Percentiles rank a stretch among this genome's conserved stretches.
phyloP scores from a whole-genome alignment of 2,329 filamentous ascomycete genomes.

The Parastagonospora avenae region DNA sequence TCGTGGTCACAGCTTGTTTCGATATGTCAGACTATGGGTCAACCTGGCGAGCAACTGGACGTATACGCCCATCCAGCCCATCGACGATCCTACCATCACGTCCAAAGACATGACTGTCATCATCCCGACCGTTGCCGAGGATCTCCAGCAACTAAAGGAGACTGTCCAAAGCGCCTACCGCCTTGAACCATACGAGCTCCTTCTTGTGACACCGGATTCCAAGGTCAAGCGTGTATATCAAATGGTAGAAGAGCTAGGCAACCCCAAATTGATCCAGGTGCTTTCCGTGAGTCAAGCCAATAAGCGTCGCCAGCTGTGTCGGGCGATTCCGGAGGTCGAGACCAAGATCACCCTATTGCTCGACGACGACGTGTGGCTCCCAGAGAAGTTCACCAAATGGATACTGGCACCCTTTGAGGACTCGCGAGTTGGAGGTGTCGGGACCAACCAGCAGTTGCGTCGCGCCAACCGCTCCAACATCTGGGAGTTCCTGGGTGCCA shows the following conservation, averaged over 20 bases:
- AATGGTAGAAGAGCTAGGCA: slow-evolving; percentile 55
- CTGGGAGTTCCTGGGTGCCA: slow-evolving; percentile 89
- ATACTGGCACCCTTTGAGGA: slow-evolving; percentile 92
- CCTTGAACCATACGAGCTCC: slow-evolving; percentile 72
- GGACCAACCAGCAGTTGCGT: slow-evolving; percentile 85
- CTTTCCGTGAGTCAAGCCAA: slow-evolving; percentile 84
- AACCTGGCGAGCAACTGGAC: slow-evolving; percentile 78
- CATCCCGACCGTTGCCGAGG: slow-evolving; percentile 88
- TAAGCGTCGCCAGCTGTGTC: slow-evolving; percentile 91
- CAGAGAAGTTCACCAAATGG: slow-evolving; percentile 83
- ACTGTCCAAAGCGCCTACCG: slow-evolving; percentile 79
- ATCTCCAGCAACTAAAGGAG: slow-evolving; percentile 79
- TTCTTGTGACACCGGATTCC: slow-evolving; percentile 85
- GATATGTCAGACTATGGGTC: slow-evolving; percentile 83
- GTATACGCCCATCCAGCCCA: slow-evolving; percentile 83
- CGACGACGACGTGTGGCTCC: slow-evolving; percentile 96
- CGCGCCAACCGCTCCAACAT: slow-evolving; percentile 68
- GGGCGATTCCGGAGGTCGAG: slow-evolving; percentile 82
- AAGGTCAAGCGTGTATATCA: slow-evolving; percentile 72
- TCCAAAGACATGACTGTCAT: slow-evolving; percentile 90
- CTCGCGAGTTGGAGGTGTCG: slow-evolving; percentile 81
- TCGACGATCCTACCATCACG: slow-evolving; percentile 78
- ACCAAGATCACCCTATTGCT: slow-evolving; percentile 90
- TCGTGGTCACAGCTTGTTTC: slow-evolving; percentile 69
- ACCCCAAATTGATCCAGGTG: slow-evolving; percentile 69